phyloP scores from a whole-genome alignment of 768 basidiomycete species.

The Hemileccinum impolitum region DNA sequence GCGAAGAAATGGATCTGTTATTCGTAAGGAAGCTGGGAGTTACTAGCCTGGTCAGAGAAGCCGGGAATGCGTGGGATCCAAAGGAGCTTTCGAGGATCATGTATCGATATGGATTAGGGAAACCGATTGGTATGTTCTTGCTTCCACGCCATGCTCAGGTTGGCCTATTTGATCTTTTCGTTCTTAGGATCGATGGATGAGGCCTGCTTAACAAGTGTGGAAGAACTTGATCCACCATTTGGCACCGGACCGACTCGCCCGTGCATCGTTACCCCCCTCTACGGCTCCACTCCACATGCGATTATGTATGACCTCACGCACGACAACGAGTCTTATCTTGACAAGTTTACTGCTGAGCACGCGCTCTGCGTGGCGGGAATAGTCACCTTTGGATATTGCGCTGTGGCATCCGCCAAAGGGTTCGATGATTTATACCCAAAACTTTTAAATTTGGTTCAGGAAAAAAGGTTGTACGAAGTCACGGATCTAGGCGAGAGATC shows the following conservation, averaged over 20 bases:
- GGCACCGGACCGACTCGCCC: conserved; percentile 75
- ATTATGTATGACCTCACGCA: conserved; percentile 95
- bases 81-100: conserved; percentile 88
- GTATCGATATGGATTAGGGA: conserved; percentile 87
- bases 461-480: conserved; percentile 76
- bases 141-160: not conserved
- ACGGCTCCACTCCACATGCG: conserved; percentile 88
- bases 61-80: conserved; percentile 86
- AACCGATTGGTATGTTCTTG: conserved; percentile 72
- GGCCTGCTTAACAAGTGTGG: conserved; percentile 73
- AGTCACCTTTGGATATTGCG: conserved; percentile 86
- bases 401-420: conserved; percentile 91
- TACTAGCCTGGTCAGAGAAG: conserved; percentile 92
- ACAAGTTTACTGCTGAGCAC: conserved; percentile 93
- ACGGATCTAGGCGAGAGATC: conserved; percentile 53
- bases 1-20: conserved; percentile 85
- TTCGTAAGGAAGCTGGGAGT: conserved; percentile 92
- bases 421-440: conserved; percentile 98
- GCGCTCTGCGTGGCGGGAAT: conserved; percentile 91
- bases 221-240: conserved; percentile 77
- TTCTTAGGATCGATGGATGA: conserved; percentile 84
- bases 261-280: conserved; percentile 73
- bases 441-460: conserved; percentile 83
- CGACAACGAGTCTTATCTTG: conserved; percentile 89
- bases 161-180: not conserved